Conservation (phyloP, 1,139 yeast species). For the Petasospora rhodanensis region DNA sequence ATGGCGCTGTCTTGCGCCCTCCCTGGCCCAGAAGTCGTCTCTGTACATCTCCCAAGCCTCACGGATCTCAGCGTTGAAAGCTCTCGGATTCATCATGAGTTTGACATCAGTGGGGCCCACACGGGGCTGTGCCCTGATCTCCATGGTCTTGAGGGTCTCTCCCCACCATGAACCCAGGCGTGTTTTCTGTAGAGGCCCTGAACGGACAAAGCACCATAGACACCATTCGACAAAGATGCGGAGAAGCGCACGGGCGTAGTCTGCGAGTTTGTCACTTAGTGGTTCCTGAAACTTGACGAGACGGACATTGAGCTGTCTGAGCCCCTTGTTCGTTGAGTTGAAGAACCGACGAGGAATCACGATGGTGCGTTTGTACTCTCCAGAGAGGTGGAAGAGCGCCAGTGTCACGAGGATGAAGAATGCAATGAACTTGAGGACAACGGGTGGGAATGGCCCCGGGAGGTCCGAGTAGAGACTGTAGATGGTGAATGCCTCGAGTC, state of each 20-base stretch:
- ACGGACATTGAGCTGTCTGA: conserved; percentile 75
- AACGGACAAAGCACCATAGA: conserved; percentile 30
- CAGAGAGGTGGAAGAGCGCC: conserved; percentile 76
- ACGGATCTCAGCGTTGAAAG: conserved; percentile 75
- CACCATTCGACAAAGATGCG: conserved; percentile 25
- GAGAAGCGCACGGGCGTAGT: conserved; percentile 32
- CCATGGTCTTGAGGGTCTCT: conserved; percentile 32
- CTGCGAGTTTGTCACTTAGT: conserved; percentile 48
- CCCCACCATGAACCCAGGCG: conserved; percentile 32
- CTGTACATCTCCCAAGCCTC: conserved; percentile 96
- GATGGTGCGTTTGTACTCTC: conserved; percentile 83
- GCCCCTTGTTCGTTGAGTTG: conserved; percentile 78
- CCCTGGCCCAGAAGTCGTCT: conserved; percentile 89
- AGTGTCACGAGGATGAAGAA: conserved; percentile 68
- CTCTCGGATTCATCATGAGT: conserved; percentile 73
- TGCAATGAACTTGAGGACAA: conserved; percentile 55
- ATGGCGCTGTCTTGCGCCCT: conserved; percentile 62
- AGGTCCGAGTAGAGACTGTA: conserved; percentile 27
- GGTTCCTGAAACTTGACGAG: conserved; percentile 67
- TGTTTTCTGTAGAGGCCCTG: conserved; percentile 34
- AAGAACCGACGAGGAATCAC: conserved; percentile 77
- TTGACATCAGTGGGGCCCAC: conserved; percentile 54
- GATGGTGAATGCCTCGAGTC: conserved; percentile 33
- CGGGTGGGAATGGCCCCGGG: conserved; percentile 29
- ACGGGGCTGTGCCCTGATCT: conserved; percentile 35